These are phyloP conservation scores for Diaporthe batatas DNA, from an alignment of 2,329 filamentous ascomycete genomes.

Conservation along the genomic window DNA sequence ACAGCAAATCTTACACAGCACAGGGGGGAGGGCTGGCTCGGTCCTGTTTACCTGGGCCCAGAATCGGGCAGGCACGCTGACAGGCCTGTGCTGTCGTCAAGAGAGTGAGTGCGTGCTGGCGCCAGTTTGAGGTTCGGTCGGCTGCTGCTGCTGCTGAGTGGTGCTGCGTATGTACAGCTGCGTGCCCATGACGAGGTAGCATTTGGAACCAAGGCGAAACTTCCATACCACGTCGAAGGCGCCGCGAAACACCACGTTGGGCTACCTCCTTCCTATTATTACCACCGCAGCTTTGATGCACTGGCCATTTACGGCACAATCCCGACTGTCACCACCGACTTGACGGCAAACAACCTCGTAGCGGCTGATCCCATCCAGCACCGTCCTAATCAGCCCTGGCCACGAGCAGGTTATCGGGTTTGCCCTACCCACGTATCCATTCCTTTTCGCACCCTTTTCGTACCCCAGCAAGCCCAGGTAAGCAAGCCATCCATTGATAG, in stretches of 20 bases:
- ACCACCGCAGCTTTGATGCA: background rate
- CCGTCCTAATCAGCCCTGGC: background rate
- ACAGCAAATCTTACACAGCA: conserved; percentile 14
- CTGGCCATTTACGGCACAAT: background rate
- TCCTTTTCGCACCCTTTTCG: conserved; percentile 1
- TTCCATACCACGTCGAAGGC: background rate
- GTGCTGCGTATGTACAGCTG: background rate
- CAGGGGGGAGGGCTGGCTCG: background rate
- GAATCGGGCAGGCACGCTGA: background rate
- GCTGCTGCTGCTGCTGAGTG: background rate
- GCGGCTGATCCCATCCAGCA: background rate
- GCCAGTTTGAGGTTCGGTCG: conserved; percentile 25
- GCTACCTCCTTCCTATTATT: conserved; percentile 24
- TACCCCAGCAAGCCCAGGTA: no score
- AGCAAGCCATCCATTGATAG: background rate
- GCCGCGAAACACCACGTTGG: conserved; percentile 14
- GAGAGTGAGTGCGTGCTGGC: conserved; percentile 21
- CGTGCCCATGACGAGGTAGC: conserved; percentile 25
- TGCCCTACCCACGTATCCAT: conserved; percentile 10
- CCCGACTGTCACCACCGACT: background rate
- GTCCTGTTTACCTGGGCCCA: conserved; percentile 1
- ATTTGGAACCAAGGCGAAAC: conserved; percentile 24
- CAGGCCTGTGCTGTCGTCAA: conserved; percentile 8
- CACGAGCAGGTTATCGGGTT: background rate
- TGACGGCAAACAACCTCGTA: background rate